phyloP scores from a whole-genome alignment of 2,329 filamentous ascomycete genomes.

The Emericellopsis atlantica region DNA sequence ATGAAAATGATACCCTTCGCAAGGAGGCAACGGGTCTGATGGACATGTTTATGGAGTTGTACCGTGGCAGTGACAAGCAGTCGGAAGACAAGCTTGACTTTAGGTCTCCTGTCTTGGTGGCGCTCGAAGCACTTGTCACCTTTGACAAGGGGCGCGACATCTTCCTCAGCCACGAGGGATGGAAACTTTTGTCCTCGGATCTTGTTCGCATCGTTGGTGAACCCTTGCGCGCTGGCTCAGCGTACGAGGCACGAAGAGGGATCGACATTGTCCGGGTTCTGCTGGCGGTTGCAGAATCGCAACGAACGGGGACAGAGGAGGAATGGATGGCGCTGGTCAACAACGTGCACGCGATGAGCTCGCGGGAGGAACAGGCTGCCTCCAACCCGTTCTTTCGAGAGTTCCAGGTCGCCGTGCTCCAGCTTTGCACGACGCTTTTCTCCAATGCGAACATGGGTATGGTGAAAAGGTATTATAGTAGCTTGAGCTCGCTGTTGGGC shows the following conservation, averaged over 20 bases:
- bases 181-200: conserved; percentile 38
- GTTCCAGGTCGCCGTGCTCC: conserved; percentile 38
- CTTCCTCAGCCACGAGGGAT: conserved; percentile 39
- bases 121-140: conserved; percentile 43
- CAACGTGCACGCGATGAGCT: conserved; percentile 33
- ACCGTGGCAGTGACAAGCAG: conserved; percentile 18
- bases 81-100: conserved; percentile 32
- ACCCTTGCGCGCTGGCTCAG: conserved; percentile 10
- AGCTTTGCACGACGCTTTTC: conserved; percentile 42
- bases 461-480: conserved; percentile 36
- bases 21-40: conserved; percentile 44
- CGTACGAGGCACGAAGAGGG: conserved; percentile 27
- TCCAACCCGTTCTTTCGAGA: conserved; percentile 23
- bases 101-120: conserved; percentile 42
- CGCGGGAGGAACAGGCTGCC: conserved; percentile 18
- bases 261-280: conserved; percentile 44
- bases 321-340: conserved; percentile 46
- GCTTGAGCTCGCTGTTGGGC: conserved; percentile 34
- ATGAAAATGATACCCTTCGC: conserved; percentile 47
- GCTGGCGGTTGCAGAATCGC: conserved; percentile 35
- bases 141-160: conserved; percentile 31
- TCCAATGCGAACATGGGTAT: conserved; percentile 29
- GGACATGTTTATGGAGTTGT: conserved; percentile 53
- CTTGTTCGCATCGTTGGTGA: conserved; percentile 28
- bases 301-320: conserved; percentile 29